Base-by-base conservation (phyloP, 495 filamentous ascomycete genomes). In the Penicillium simplicissimum region DNA sequence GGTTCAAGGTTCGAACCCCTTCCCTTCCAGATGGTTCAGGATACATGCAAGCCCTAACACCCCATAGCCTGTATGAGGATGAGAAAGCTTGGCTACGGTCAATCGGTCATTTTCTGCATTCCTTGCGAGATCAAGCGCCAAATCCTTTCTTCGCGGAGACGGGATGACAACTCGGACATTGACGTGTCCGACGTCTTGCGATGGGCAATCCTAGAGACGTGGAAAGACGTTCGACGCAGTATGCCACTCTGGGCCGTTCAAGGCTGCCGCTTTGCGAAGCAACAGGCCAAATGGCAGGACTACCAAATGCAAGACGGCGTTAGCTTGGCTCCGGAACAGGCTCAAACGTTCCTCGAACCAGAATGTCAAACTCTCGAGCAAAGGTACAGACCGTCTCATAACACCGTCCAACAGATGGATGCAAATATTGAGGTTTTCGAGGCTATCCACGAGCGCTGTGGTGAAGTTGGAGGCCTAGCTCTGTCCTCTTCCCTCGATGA, bases 21-120 rank as follows among this genome's bases (percentile, higher is more conserved):
- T 43, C 49, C 13, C 9, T 28, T 21, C 25, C 34, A 13, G 36
- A 19, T 43, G 17, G 17, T 43, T 43, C 14, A 3, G 40, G 15
- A 43, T 4, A 43, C 14, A 19, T 43, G 40, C 17, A 43, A 43
- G 15, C 4, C 40, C 40, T 43, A 43, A 13, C 40, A 21, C 14
- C 14, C 3, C 10, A 53, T 34, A 88, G 87, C 86, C 6, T 90
- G 86, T 56, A 90, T 88, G 85, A 66, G 87, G 48, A 85, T 89
- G 85, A 66, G 87, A 53, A 82, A 84, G 62, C 74, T 90, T 5
- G 85, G 85, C 1, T 62, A 78, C 19, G 85, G 87, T 0, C 87
- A 90, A 56, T 86, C 86, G 0, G 83, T 89, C 0, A 74, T 83
- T 0, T 87, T 88, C 43, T 84, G 77, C 52, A 74, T 82, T 1